phyloP scores from a whole-genome alignment of 1,284 basidiomycete species.

The Austropuccinia psidii region DNA sequence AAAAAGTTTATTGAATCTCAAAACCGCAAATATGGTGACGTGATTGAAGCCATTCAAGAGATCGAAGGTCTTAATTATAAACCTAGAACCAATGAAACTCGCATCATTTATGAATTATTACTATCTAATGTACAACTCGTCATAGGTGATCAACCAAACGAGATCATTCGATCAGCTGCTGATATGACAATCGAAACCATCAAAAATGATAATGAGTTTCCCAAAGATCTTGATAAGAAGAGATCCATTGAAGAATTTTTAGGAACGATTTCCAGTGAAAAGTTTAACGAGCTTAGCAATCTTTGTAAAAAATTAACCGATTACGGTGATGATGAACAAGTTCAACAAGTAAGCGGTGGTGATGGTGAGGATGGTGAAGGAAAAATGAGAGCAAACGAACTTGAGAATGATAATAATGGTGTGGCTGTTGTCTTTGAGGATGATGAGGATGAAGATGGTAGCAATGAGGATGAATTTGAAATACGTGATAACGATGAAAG shows the following conservation, averaged over 20 bases:
- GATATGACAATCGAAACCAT: constrained; percentile 82
- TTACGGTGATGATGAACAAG: constrained; percentile 77
- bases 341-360: constrained; percentile 63
- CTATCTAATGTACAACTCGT: constrained; percentile 68
- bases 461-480: constrained; percentile 64
- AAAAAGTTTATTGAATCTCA: constrained; percentile 32
- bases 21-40: constrained; percentile 61
- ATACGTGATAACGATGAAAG: constrained; percentile 87
- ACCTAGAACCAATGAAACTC: constrained; percentile 85
- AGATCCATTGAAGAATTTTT: constrained; percentile 81
- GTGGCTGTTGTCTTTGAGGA: constrained; percentile 88
- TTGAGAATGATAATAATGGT: constrained; percentile 66
- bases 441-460: constrained; percentile 67
- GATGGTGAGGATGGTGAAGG: constrained; percentile 67
- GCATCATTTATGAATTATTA: constrained; percentile 89
- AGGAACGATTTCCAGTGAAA: constrained; percentile 61
- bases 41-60: constrained; percentile 69
- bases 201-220: constrained; percentile 63
- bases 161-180: constrained; percentile 87
- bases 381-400: constrained; percentile 50
- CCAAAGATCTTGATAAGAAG: constrained; percentile 98
- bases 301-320: constrained; percentile 95
- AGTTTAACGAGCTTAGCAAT: constrained; percentile 75
- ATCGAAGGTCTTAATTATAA: constrained; percentile 88
- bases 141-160: constrained; percentile 90